These are phyloP conservation scores for Tolypocladium paradoxum DNA, from an alignment of 2,329 filamentous ascomycete species.

Conservation along the genomic window DNA sequence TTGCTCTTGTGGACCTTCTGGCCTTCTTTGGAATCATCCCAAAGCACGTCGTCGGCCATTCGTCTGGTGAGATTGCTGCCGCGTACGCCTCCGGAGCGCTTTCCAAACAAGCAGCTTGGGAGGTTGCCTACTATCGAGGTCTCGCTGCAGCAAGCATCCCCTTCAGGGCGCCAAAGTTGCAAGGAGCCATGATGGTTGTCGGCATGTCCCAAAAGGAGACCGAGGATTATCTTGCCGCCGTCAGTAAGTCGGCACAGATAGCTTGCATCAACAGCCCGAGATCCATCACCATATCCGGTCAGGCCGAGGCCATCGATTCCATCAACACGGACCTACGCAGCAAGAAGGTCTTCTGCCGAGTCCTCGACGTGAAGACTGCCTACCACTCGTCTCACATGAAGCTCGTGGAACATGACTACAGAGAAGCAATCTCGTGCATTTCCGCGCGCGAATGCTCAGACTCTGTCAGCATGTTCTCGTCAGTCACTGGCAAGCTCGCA, in stretches of 20 bases:
- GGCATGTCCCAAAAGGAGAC: slow-evolving; percentile 20
- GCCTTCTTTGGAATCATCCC: slow-evolving; percentile 20
- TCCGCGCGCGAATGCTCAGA: slow-evolving; percentile 5
- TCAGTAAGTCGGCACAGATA: slow-evolving; percentile 17
- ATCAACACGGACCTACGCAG: slow-evolving; percentile 20
- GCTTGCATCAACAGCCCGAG: slow-evolving; percentile 34
- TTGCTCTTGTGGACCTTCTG: slow-evolving; percentile 31
- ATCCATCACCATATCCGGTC: slow-evolving; percentile 33
- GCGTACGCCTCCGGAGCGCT: slow-evolving; percentile 29
- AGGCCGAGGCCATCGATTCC: slow-evolving; percentile 16
- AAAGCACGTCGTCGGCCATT: slow-evolving; percentile 29
- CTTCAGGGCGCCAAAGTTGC: slow-evolving; percentile 13
- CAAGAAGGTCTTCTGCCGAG: slow-evolving; percentile 20
- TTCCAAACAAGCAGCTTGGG: slow-evolving; percentile 26
- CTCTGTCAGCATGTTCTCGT: slow-evolving; percentile 27
- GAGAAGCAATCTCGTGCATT: slow-evolving; percentile 13
- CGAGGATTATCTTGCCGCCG: slow-evolving; percentile 13
- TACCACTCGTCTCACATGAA: slow-evolving; percentile 37
- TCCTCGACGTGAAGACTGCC: slow-evolving; percentile 26
- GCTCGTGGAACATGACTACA: slow-evolving; percentile 25
- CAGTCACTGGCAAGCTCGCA: slow-evolving; percentile 22
- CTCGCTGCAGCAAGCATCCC: slow-evolving; percentile 19
- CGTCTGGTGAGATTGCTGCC: slow-evolving; percentile 36
- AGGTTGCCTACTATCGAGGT: slow-evolving; percentile 31
- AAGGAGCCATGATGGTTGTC: slow-evolving; percentile 32